A percentile compares a stretch with the other conserved stretches of the same genome.
phyloP scores from a whole-genome alignment of 345 rosid genomes.

The Gossypium sturtianum region DNA sequence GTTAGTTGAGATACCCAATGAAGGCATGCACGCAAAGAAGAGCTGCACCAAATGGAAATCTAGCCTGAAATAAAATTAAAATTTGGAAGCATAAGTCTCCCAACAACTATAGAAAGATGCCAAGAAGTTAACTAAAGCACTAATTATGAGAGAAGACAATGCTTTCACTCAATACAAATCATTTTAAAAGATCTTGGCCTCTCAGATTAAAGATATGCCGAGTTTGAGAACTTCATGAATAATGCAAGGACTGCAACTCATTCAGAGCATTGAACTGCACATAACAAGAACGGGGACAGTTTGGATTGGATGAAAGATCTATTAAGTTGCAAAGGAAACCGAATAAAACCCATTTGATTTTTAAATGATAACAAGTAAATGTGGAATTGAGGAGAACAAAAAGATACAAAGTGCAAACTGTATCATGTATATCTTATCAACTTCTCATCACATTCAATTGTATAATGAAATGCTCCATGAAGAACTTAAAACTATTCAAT shows the following conservation, averaged over 20 bases:
- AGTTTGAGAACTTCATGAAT: neutral
- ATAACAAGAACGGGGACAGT: neutral
- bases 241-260: neutral
- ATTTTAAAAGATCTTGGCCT: neutral
- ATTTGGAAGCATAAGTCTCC: conserved; percentile 12
- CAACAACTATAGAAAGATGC: neutral
- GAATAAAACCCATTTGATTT: neutral
- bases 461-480: neutral
- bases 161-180: neutral
- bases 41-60: conserved; percentile 94
- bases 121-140: neutral
- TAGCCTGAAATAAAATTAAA: conserved; percentile 45
- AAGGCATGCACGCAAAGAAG: conserved; percentile 90
- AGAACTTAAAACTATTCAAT: neutral
- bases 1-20: conserved; percentile 53
- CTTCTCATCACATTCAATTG: neutral
- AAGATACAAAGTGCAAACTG: neutral
- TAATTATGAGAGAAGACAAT: neutral
- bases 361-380: neutral
- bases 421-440: neutral
- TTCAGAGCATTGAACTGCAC: neutral
- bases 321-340: neutral
- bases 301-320: neutral
- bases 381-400: neutral
- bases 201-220: neutral